phyloP scores from a whole-genome alignment of 148 eudicot species.

The Fagopyrum tataricum region DNA sequence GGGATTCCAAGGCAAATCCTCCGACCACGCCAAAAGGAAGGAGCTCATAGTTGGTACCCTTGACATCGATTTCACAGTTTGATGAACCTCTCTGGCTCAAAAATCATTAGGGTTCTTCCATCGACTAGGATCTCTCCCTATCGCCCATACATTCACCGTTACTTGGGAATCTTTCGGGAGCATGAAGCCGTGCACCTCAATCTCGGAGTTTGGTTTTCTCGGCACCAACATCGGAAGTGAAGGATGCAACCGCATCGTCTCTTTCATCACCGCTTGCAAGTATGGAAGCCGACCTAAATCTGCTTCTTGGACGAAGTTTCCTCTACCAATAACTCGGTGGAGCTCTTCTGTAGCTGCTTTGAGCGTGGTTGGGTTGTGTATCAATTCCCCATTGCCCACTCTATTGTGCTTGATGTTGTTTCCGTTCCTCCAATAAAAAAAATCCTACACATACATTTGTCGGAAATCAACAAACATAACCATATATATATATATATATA shows the following conservation, averaged over 20 bases:
- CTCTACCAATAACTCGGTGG: slow-evolving; percentile 16
- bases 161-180: slow-evolving; percentile 27
- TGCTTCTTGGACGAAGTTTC: slow-evolving; percentile 16
- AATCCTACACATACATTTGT: no score
- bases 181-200: slow-evolving; percentile 5
- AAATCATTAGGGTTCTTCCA: slow-evolving; percentile 57
- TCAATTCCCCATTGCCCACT: slow-evolving; percentile 31
- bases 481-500: no score
- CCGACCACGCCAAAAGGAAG: slow-evolving; percentile 68
- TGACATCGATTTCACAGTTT: slow-evolving; percentile 32
- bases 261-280: slow-evolving; percentile 23
- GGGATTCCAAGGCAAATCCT: slow-evolving; percentile 28
- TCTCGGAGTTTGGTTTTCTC: slow-evolving; percentile 15
- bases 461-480: no score
- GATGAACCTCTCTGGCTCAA: slow-evolving; percentile 53
- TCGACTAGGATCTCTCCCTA: slow-evolving; percentile 43
- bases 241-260: slow-evolving; percentile 26
- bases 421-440: slow-evolving; percentile 23
- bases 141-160: slow-evolving; percentile 53
- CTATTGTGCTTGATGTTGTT: slow-evolving; percentile 24
- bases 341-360: slow-evolving; percentile 23
- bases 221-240: slow-evolving; percentile 20
- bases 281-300: slow-evolving; percentile 21
- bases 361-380: slow-evolving; percentile 20
- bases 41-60: slow-evolving; percentile 44